Evolutionary conservation across 2,329 filamentous ascomycete genomes (phyloP).

Genomic region (Aquanectria penicillioides): DNA sequence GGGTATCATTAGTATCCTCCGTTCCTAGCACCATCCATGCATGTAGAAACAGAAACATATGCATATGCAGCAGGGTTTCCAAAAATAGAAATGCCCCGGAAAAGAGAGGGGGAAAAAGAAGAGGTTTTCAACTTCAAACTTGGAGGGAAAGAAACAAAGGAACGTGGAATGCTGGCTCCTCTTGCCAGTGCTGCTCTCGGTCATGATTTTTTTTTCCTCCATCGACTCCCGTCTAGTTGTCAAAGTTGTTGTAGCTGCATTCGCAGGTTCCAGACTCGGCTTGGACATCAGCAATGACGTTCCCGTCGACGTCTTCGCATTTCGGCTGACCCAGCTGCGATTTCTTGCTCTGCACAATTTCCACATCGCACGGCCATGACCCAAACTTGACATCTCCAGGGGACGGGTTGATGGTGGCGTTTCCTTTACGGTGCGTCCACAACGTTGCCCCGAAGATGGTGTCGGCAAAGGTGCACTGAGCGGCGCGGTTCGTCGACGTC

Average conservation of each 20-base stretch:
- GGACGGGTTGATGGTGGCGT: slow-evolving; percentile 30
- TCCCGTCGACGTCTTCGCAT: slow-evolving; percentile 58
- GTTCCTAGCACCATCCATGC: neutral
- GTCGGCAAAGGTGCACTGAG: slow-evolving; percentile 67
- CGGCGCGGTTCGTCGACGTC: slow-evolving; percentile 53
- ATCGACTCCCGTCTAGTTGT: slow-evolving; percentile 20
- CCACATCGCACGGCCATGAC: slow-evolving; percentile 68
- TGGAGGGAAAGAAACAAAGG: neutral
- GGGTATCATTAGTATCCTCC: slow-evolving; percentile 20
- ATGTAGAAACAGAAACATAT: neutral
- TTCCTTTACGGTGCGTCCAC: slow-evolving; percentile 61
- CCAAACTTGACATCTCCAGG: slow-evolving; percentile 42
- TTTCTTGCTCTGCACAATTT: slow-evolving; percentile 62
- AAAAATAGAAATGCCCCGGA: neutral
- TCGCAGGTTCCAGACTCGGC: slow-evolving; percentile 48
- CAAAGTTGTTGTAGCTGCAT: slow-evolving; percentile 52
- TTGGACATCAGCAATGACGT: slow-evolving; percentile 49
- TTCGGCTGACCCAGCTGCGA: slow-evolving; percentile 56
- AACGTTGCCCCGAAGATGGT: slow-evolving; percentile 67
- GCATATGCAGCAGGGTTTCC: neutral
- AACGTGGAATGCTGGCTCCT: too few relatives aligned
- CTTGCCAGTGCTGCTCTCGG: too few relatives aligned
- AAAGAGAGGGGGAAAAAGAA: neutral
- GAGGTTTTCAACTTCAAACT: neutral
- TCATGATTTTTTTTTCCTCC: too few relatives aligned